Percentiles rank a stretch among this genome's conserved stretches.
Conservation (phyloP, 495 filamentous ascomycete species). For the Venustampulla echinocandica region DNA sequence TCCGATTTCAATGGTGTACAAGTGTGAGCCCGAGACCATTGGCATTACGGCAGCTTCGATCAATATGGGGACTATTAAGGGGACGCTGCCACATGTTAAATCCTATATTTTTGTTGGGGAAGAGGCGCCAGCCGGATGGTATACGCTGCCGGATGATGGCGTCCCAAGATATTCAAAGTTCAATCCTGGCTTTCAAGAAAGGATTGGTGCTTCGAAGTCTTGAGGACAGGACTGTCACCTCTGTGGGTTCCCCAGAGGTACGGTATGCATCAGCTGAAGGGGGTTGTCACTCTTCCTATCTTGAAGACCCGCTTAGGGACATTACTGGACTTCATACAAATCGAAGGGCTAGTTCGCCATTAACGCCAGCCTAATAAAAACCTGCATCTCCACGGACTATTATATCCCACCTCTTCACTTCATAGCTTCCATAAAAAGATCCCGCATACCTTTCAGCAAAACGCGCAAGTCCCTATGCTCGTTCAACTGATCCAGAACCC, state of each 20-base stretch:
- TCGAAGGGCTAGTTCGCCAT: no score
- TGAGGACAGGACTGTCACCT: no score
- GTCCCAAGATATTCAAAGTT: conserved; percentile 15
- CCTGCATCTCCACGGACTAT: no score
- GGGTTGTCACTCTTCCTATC: no score
- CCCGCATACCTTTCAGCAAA: conserved; percentile 88
- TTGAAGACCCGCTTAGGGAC: no score
- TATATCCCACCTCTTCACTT: no score
- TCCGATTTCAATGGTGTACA: conserved; percentile 22
- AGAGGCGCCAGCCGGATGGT: conserved; percentile 11
- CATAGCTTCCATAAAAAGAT: conserved; percentile 61
- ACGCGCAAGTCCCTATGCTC: conserved; percentile 72
- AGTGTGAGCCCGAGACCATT: conserved; percentile 14
- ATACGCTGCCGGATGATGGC: conserved; percentile 16
- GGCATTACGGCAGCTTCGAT: conserved; percentile 17
- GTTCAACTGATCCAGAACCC: conserved; percentile 66
- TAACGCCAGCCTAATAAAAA: no score
- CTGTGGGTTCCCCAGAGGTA: no score
- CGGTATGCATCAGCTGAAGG: no score
- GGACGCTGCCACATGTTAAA: conserved; percentile 7
- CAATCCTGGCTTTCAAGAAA: conserved; percentile 11
- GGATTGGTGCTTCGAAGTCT: conserved; percentile 17
- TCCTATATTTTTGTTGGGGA: conserved; percentile 21
- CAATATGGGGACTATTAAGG: conserved; percentile 20
- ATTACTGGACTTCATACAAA: no score